Conservation (phyloP, 2,329 filamentous ascomycete genomes). For the Monosporascus cannonballus region DNA sequence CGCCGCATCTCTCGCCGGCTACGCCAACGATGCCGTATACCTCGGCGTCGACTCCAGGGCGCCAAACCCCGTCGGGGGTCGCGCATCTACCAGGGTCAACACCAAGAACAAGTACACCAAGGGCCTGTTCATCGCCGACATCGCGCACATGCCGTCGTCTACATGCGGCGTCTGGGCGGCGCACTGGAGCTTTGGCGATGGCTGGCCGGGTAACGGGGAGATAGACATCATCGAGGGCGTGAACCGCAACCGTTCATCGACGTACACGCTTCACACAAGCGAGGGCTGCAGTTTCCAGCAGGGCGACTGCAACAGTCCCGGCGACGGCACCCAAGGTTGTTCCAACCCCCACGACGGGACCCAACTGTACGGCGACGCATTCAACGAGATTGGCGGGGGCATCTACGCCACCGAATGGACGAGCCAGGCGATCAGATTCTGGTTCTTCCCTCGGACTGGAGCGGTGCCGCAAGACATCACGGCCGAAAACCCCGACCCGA, state of each 20-base stretch:
- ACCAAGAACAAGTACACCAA: slow-evolving; percentile 61
- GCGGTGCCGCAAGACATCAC: slow-evolving; percentile 59
- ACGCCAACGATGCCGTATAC: slow-evolving; percentile 50
- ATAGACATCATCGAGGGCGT: slow-evolving; percentile 80
- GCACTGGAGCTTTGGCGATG: slow-evolving; percentile 61
- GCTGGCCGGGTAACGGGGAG: slow-evolving; percentile 66
- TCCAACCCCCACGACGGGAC: slow-evolving; percentile 44
- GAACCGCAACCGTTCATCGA: slow-evolving; percentile 53
- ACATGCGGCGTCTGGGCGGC: slow-evolving; percentile 72
- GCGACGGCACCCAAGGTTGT: slow-evolving; percentile 53
- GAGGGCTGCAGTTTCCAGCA: slow-evolving; percentile 49
- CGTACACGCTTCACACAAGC: slow-evolving; percentile 63
- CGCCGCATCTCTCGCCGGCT: slow-evolving; percentile 50
- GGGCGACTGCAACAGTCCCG: slow-evolving; percentile 50
- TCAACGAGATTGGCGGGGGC: slow-evolving; percentile 65
- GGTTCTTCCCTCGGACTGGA: slow-evolving; percentile 66
- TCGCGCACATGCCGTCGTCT: slow-evolving; percentile 69
- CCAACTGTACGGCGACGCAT: slow-evolving; percentile 58
- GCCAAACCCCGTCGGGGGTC: slow-evolving; percentile 49
- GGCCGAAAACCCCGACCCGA: slow-evolving; percentile 55
- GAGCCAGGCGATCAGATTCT: slow-evolving; percentile 63
- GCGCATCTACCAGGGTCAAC: slow-evolving; percentile 63
- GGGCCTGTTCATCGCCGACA: slow-evolving; percentile 67
- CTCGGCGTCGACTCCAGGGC: slow-evolving; percentile 64
- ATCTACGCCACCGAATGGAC: slow-evolving; percentile 77